Base-by-base conservation (phyloP, 1,139 yeast species). In the Starmera stellimalicola region DNA sequence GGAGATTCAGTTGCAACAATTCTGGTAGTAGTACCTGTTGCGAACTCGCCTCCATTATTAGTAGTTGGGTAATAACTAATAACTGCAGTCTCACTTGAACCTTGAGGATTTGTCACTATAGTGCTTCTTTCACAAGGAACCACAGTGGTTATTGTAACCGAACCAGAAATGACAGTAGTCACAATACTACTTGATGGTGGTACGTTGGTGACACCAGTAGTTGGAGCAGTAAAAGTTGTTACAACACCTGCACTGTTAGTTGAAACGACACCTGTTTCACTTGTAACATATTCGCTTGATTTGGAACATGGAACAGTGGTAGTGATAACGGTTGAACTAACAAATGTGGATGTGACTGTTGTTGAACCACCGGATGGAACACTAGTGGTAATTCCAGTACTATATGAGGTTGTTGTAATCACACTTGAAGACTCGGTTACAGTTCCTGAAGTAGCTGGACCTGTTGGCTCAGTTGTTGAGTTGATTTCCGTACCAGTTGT, bases 391-490 rank as follows among this genome's bases (percentile, higher is more conserved):
- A n/a, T n/a, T n/a, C 17, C n/a, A 10, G 10, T 16, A 22, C 24
- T 27, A 5, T 14, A 5, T 15, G 24, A 5, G 7, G 6, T 29
- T 9, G 18, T 9, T 19, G 35, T 26, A 9, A 25, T 12, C 12
- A 26, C 36, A 19, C 27, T 33, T 6, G 6, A 6, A 23, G 15
- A 12, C 6, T 26, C 16, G 20, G 26, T 27, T 4, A 32, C 29
- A 5, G 38, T 18, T 20, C 26, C 31, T 7, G 28, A 18, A 14
- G 33, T 16, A 16, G 26, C 9, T 18, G 9, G 30, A 14, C 16
- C 34, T 8, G 31, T 4, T 4, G 15, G 22, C 14, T 18, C 30
- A 30, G 26, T n/a, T n/a, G n/a, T n/a, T n/a, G n/a, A n/a, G n/a
- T n/a, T n/a, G n/a, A n/a, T n/a, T n/a, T n/a, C n/a, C n/a, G n/a